These are phyloP conservation scores for Chaetomium sp. DNA, from an alignment of 2,329 filamentous ascomycete species.

Conservation along the genomic window DNA sequence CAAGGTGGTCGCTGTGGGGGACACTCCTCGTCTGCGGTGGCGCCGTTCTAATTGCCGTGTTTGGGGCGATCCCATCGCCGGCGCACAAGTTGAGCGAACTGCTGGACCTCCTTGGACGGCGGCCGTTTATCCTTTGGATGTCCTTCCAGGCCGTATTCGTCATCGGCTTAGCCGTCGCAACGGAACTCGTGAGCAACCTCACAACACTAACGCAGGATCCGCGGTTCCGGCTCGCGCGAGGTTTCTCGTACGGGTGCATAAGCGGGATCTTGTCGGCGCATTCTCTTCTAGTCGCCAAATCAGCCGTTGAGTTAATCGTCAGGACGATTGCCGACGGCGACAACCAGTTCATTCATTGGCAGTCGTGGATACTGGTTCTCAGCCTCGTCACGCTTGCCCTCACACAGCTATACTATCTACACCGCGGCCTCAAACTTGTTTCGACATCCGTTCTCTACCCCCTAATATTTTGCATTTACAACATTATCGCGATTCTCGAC, in stretches of 20 bases:
- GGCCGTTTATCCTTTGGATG: conserved; percentile 85
- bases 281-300: conserved; percentile 88
- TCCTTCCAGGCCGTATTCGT: conserved; percentile 69
- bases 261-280: conserved; percentile 93
- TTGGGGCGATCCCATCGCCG: conserved; percentile 88
- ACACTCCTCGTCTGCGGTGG: conserved; percentile 82
- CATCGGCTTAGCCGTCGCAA: conserved; percentile 56
- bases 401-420: conserved; percentile 89
- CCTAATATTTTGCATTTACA: conserved; percentile 97
- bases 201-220: conserved; percentile 52
- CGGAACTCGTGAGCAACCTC: conserved; percentile 49
- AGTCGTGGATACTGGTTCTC: conserved; percentile 86
- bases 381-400: conserved; percentile 76
- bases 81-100: conserved; percentile 83
- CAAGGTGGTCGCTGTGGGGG: conserved; percentile 82
- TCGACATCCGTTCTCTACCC: conserved; percentile 95
- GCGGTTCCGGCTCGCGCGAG: conserved; percentile 67
- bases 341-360: conserved; percentile 93
- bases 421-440: conserved; percentile 86
- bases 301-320: conserved; percentile 89
- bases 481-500: conserved; percentile 96
- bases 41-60: conserved; percentile 86
- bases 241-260: conserved; percentile 81
- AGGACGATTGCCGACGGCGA: conserved; percentile 73
- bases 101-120: conserved; percentile 64